phyloP scores from a whole-genome alignment of 495 filamentous ascomycete species.

The Patellaria atrata region DNA sequence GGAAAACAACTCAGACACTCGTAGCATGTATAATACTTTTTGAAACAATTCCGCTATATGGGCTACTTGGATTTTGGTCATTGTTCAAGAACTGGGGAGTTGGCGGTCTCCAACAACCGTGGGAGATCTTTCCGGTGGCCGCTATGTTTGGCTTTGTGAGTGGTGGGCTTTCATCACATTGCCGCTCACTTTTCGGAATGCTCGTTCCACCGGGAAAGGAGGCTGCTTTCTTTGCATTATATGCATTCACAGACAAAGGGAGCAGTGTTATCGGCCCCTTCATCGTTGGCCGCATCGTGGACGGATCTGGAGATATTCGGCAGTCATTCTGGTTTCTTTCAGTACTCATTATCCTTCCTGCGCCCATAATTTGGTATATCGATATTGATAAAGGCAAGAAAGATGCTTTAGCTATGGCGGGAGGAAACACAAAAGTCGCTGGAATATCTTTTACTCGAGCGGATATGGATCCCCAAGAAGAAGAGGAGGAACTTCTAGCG shows the following conservation, averaged over 20 bases:
- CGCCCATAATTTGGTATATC: constrained; percentile 19
- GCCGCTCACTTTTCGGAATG: constrained; percentile 18
- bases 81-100: constrained; percentile 15
- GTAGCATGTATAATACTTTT: constrained; percentile 16
- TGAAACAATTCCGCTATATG: constrained; percentile 24
- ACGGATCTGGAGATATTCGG: constrained; percentile 21
- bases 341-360: constrained; percentile 16
- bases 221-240: constrained; percentile 24
- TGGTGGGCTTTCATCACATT: constrained; percentile 22
- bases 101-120: constrained; percentile 21
- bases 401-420: constrained; percentile 14
- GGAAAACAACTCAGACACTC: constrained; percentile 13
- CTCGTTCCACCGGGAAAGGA: constrained; percentile 25
- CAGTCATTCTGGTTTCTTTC: constrained; percentile 24
- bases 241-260: constrained; percentile 26
- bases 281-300: constrained; percentile 22
- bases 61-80: constrained; percentile 21
- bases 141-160: constrained; percentile 21
- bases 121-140: constrained; percentile 24
- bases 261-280: constrained; percentile 21
- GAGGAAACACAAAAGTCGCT: too few species aligned
- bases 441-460: too few species aligned
- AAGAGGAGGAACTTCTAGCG: too few species aligned
- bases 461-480: too few species aligned
- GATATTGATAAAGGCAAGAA: constrained; percentile 22